phyloP scores from a whole-genome alignment of 83 land plant genomes.

The Picea abies region DNA sequence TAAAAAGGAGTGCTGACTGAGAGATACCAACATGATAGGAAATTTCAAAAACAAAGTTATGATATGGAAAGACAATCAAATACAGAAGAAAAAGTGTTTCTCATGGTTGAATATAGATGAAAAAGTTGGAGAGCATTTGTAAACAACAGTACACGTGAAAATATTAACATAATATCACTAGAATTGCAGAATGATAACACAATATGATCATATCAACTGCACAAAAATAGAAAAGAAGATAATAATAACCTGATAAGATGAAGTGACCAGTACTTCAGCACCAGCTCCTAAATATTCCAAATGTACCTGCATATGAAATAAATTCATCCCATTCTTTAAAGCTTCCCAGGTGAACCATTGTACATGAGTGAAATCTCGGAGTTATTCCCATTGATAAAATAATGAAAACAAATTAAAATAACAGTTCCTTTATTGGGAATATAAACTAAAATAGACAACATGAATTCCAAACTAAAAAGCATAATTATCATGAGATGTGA shows the following conservation, averaged over 20 bases:
- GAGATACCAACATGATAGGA: background rate
- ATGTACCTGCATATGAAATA: slow-evolving; percentile 62
- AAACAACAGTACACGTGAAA: background rate
- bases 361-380: background rate
- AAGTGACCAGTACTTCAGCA: slow-evolving; percentile 71
- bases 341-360: background rate
- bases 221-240: background rate
- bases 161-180: background rate
- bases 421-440: background rate
- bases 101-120: background rate
- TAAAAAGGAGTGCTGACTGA: background rate
- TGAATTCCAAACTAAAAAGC: background rate
- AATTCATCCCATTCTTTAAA: background rate
- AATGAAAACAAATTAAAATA: background rate
- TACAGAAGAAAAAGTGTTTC: background rate
- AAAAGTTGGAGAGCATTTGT: slow-evolving; percentile 1
- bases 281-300: slow-evolving; percentile 90
- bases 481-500: background rate
- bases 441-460: background rate
- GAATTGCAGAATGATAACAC: slow-evolving; percentile 5
- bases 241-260: slow-evolving; percentile 82
- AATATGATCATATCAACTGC: background rate
- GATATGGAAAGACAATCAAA: too few species aligned
- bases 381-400: background rate
- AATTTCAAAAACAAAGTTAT: too few species aligned